phyloP scores from a whole-genome alignment of 768 basidiomycete species.

The Pilatotrama ljubarskyi region DNA sequence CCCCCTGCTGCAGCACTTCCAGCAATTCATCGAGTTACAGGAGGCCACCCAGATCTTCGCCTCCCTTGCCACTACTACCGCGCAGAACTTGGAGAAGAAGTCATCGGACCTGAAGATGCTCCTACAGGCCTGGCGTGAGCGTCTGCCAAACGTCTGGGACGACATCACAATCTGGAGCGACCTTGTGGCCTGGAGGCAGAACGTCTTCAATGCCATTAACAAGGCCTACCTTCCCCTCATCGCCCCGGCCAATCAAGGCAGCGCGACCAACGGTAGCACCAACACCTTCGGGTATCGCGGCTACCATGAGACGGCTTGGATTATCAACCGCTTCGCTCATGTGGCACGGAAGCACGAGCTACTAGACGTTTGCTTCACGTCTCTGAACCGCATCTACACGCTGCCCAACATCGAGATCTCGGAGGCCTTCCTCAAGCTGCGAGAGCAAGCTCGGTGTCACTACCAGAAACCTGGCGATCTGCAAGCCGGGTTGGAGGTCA shows the following conservation, averaged over 20 bases:
- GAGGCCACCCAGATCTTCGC: slow-evolving; percentile 96
- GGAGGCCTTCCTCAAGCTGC: slow-evolving; percentile 97
- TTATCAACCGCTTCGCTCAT: slow-evolving; percentile 98
- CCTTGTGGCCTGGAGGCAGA: slow-evolving; percentile 98
- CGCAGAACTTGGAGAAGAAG: slow-evolving; percentile 89
- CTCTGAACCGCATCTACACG: slow-evolving; percentile 96
- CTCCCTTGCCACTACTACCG: slow-evolving; percentile 82
- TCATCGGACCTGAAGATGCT: slow-evolving; percentile 96
- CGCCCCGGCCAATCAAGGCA: slow-evolving; percentile 46
- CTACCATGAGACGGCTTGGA: slow-evolving; percentile 99
- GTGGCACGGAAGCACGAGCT: slow-evolving; percentile 97
- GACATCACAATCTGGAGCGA: slow-evolving; percentile 99
- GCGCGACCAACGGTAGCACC: slow-evolving; percentile 53
- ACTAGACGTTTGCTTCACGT: slow-evolving; percentile 92
- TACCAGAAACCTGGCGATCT: slow-evolving; percentile 95
- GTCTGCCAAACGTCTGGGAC: slow-evolving; percentile 92
- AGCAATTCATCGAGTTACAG: slow-evolving; percentile 96
- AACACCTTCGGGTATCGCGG: slow-evolving; percentile 93
- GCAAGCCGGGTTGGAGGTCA: slow-evolving; percentile 93
- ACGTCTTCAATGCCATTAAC: slow-evolving; percentile 97
- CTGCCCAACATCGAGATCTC: slow-evolving; percentile 99
- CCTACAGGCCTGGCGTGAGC: slow-evolving; percentile 95
- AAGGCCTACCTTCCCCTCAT: slow-evolving; percentile 94
- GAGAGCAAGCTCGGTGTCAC: slow-evolving; percentile 97
- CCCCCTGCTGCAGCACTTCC: slow-evolving; percentile 94